phyloP scores from a whole-genome alignment of 768 basidiomycete genomes.

The Boletus rex-veris region DNA sequence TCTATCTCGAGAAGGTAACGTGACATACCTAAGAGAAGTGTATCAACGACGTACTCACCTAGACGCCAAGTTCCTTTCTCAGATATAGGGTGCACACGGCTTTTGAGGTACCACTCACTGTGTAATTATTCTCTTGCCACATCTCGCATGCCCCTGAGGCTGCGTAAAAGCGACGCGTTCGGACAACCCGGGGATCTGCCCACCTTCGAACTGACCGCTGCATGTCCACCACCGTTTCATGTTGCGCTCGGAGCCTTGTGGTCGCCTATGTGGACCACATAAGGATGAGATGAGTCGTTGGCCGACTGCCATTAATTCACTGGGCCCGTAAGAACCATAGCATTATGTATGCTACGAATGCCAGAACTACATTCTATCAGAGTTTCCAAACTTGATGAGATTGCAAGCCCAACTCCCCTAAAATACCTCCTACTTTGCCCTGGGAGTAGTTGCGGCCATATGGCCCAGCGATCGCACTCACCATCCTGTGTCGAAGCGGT shows the following conservation, averaged over 20 bases:
- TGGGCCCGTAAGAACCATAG: neutral
- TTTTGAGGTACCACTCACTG: too few relatives aligned
- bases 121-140: too few relatives aligned
- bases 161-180: too few relatives aligned
- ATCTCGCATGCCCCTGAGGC: too few relatives aligned
- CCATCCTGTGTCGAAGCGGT: slow-evolving; percentile 51
- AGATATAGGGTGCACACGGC: too few relatives aligned
- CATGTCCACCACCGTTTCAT: too few relatives aligned
- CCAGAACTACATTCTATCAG: slow-evolving; percentile 24
- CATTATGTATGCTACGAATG: neutral
- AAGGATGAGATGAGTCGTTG: neutral
- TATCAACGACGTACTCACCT: neutral
- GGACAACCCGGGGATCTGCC: too few relatives aligned
- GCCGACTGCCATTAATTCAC: neutral
- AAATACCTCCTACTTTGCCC: slow-evolving; percentile 62
- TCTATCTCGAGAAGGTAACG: neutral
- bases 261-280: too few relatives aligned
- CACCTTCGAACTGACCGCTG: too few relatives aligned
- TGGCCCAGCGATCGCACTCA: slow-evolving; percentile 69
- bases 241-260: too few relatives aligned
- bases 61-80: neutral
- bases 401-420: slow-evolving; percentile 60
- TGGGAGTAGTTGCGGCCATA: slow-evolving; percentile 75
- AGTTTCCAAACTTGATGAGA: slow-evolving; percentile 69
- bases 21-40: neutral